phyloP scores from a whole-genome alignment of 805 yeast species.

The Citeromyces matritensis region DNA sequence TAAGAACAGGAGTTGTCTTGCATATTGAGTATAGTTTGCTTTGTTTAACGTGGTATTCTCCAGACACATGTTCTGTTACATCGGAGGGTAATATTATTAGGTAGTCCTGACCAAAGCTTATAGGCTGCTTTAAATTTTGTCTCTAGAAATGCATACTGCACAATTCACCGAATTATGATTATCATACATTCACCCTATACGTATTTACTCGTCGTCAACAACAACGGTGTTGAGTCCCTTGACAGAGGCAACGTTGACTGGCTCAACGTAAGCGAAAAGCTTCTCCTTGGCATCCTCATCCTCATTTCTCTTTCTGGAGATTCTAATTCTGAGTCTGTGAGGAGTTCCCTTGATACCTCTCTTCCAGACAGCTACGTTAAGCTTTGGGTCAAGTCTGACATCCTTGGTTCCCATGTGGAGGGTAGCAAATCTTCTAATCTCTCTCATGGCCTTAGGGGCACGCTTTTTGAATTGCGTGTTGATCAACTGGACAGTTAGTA shows the following conservation, averaged over 20 bases:
- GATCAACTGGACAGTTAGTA: constrained; percentile 45
- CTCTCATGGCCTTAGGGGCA: constrained; percentile 99
- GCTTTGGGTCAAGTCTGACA: constrained; percentile 97
- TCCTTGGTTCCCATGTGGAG: constrained; percentile 98
- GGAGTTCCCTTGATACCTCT: constrained; percentile 99
- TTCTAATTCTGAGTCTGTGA: constrained; percentile 95
- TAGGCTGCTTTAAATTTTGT: no score
- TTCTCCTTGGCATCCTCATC: constrained; percentile 98
- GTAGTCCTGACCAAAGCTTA: no score
- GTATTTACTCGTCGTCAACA: constrained; percentile 31
- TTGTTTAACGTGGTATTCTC: no score
- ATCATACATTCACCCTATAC: not conserved
- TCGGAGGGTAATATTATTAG: no score
- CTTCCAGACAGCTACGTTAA: constrained; percentile 98
- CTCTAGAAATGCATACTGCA: no score
- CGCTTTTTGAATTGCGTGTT: constrained; percentile 99
- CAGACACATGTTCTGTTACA: no score
- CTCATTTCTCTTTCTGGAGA: constrained; percentile 94
- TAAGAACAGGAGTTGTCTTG: no score
- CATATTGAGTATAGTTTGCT: no score
- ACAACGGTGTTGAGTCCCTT: constrained; percentile 98
- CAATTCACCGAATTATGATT: no score
- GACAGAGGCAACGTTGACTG: constrained; percentile 85
- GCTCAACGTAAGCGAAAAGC: constrained; percentile 96
- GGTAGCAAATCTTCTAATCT: constrained; percentile 95